phyloP scores from a whole-genome alignment of 2,329 filamentous ascomycete genomes.

The Aspergillus ruber region DNA sequence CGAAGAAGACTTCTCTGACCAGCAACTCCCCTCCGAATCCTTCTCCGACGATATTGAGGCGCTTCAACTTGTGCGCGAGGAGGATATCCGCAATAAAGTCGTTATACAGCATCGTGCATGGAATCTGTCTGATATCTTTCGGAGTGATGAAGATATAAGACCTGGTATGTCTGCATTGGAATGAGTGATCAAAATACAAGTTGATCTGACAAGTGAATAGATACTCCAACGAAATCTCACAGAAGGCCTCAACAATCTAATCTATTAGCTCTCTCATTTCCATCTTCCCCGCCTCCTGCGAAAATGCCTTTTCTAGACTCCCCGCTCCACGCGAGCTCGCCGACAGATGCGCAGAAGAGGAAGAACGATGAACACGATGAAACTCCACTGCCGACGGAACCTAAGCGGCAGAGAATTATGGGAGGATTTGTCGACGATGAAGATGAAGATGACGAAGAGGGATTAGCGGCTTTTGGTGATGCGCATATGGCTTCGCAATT shows the following conservation, averaged over 20 bases:
- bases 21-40: slow-evolving; percentile 23
- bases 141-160: slow-evolving; percentile 36
- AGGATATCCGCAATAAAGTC: slow-evolving; percentile 30
- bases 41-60: slow-evolving; percentile 38
- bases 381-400: slow-evolving; percentile 20
- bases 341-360: slow-evolving; percentile 33
- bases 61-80: slow-evolving; percentile 26
- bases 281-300: slow-evolving; percentile 27
- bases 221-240: slow-evolving; percentile 31
- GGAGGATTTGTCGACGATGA: slow-evolving; percentile 39
- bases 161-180: slow-evolving; percentile 19
- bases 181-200: neutral
- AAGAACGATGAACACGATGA: slow-evolving; percentile 25
- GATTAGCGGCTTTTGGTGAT: slow-evolving; percentile 21
- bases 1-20: slow-evolving; percentile 22
- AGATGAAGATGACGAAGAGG: slow-evolving; percentile 31
- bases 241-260: slow-evolving; percentile 9
- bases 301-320: slow-evolving; percentile 38
- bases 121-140: slow-evolving; percentile 37
- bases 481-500: slow-evolving; percentile 25
- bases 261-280: slow-evolving; percentile 14
- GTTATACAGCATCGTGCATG: slow-evolving; percentile 40
- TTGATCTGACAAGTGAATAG: slow-evolving; percentile 11
- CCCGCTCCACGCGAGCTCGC: slow-evolving; percentile 31
- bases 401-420: slow-evolving; percentile 36